Base-by-base conservation (phyloP, 257 asterid genomes). In the Nicotiana undulata region DNA sequence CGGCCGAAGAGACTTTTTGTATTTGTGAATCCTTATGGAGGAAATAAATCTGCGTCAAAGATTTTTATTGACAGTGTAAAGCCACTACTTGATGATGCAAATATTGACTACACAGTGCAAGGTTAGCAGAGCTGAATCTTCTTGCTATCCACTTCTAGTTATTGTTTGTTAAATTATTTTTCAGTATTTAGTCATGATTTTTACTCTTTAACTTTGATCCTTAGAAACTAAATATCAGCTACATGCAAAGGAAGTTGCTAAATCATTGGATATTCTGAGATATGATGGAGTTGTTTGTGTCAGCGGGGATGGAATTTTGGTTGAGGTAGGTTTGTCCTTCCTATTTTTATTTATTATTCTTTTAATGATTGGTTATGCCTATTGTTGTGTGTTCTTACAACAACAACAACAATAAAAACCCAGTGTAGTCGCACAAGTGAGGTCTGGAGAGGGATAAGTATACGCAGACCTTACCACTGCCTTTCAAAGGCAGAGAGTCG, bases 281-380 rank as follows among this genome's bases (percentile, higher is more conserved):
- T 92, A 90, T 63, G 98, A 96, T 80, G 99, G 99, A 61, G 86
- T 96, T 82, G 90, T 96, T 79, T 96, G 99, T 80, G 95, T 92
- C 63, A 96, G 99, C 5, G 99, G 99, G 32, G 99, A 96, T 55
- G 99, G 99, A 59, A 78, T 91, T 86, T 82, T 96, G 51, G 99
- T 96, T 83, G 99, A 96, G 98, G 99, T 96, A 78, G 81, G 93
- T 81, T 82, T 32, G 83, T 77, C 44, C 46, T 68, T 12, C 78
- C 12, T 16, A 18, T 12, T 72, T 44, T 72, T 24, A 22, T 72
- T 46, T 72, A 22, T 72, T 72, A 0, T 70, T 52, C 28, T 12
- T 55, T 70, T 11, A 22, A 1, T 40, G 34, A n/a, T 70, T 44
- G 20, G 77, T 6, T 3, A 2, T 2, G 22, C 34, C 34, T 70